Conservation (phyloP, 2,329 filamentous ascomycete species). For the Fusarium abutilonis region DNA sequence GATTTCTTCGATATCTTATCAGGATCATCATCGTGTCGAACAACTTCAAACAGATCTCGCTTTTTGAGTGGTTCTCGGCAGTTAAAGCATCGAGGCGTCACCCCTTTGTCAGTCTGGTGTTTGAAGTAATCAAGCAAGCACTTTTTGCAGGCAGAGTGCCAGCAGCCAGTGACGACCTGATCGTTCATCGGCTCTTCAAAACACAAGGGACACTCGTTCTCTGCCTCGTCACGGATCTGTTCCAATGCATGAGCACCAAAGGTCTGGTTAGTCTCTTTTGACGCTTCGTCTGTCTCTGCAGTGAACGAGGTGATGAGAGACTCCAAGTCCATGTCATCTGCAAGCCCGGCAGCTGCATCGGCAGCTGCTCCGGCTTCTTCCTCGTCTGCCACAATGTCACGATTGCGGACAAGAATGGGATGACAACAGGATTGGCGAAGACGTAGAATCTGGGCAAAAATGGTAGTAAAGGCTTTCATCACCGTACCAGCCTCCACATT, state of each 20-base stretch:
- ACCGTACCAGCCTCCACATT: slow-evolving; percentile 93
- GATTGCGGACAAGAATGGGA: slow-evolving; percentile 87
- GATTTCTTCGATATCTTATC: slow-evolving; percentile 57
- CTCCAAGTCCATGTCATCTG: slow-evolving; percentile 95
- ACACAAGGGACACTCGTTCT: slow-evolving; percentile 93
- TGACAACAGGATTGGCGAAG: slow-evolving; percentile 95
- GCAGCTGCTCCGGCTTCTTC: slow-evolving; percentile 78
- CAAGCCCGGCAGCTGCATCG: slow-evolving; percentile 81
- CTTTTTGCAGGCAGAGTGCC: slow-evolving; percentile 96
- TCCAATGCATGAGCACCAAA: slow-evolving; percentile 89
- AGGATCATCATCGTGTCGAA: slow-evolving; percentile 75
- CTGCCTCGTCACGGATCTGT: slow-evolving; percentile 89
- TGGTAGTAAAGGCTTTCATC: slow-evolving; percentile 94
- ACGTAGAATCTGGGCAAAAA: slow-evolving; percentile 94
- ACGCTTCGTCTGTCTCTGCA: slow-evolving; percentile 68
- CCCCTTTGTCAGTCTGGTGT: slow-evolving; percentile 81
- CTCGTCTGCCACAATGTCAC: slow-evolving; percentile 85
- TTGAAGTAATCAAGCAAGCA: slow-evolving; percentile 91
- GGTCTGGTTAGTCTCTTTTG: slow-evolving; percentile 64
- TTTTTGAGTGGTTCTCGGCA: slow-evolving; percentile 85
- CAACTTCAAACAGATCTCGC: slow-evolving; percentile 90
- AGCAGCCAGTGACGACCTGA: slow-evolving; percentile 93
- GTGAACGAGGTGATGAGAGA: slow-evolving; percentile 87
- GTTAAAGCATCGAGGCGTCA: slow-evolving; percentile 85
- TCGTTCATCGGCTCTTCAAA: slow-evolving; percentile 95